Conservation (phyloP, 75 land plant species). For the Azolla pinnata region DNA sequence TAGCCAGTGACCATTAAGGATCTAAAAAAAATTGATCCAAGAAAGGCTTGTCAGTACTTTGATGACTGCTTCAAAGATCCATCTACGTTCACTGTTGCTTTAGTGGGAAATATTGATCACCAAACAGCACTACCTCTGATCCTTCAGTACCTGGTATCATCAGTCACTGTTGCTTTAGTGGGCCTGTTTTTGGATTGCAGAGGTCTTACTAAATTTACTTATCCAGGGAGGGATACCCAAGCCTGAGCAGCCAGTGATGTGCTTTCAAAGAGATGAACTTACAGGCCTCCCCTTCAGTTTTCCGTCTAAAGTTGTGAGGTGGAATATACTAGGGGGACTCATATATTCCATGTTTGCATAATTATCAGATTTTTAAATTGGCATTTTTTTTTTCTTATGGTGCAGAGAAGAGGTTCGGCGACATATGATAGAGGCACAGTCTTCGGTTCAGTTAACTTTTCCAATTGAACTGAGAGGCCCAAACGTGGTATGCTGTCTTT, state of each 20-base stretch:
- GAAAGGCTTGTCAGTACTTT: conserved; percentile 74
- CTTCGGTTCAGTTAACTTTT: conserved; percentile 89
- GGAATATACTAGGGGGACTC: no score
- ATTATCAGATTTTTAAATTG: background rate
- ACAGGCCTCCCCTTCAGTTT: conserved; percentile 78
- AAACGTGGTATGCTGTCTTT: conserved; percentile 50
- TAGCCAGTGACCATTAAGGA: conserved; percentile 80
- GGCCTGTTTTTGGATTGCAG: background rate
- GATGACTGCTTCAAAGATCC: conserved; percentile 91
- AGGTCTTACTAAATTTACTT: background rate
- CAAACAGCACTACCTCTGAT: conserved; percentile 54
- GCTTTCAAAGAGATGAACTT: conserved; percentile 74
- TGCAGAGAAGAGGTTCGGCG: conserved; percentile 82
- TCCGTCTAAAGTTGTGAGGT: conserved; percentile 63
- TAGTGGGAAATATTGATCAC: conserved; percentile 84
- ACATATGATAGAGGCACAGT: conserved; percentile 96
- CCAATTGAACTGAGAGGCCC: conserved; percentile 80
- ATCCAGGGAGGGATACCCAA: conserved; percentile 85
- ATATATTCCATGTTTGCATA: background rate
- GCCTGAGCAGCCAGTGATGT: conserved; percentile 53
- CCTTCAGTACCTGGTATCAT: conserved; percentile 66
- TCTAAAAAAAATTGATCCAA: conserved; percentile 73
- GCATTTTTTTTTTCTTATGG: background rate
- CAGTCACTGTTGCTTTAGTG: background rate
- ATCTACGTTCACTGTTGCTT: conserved; percentile 73